phyloP scores from a whole-genome alignment of 495 filamentous ascomycete species.

The Trichoderma orchidacearum region DNA sequence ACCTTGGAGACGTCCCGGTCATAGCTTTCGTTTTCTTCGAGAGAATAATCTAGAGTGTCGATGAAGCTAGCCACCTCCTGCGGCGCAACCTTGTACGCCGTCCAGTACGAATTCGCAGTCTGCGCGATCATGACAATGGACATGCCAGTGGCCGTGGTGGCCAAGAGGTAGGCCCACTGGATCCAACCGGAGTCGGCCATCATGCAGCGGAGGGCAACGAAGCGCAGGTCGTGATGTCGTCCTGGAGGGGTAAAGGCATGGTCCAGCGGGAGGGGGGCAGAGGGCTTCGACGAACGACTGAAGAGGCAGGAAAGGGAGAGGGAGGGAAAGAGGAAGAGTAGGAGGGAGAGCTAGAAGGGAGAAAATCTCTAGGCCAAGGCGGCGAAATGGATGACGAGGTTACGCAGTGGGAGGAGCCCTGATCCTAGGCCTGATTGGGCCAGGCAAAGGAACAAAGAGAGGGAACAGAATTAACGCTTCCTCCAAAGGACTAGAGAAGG shows the following conservation, averaged over 20 bases:
- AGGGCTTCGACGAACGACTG: neutral
- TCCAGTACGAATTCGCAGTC: constrained; percentile 24
- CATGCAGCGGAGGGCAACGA: neutral
- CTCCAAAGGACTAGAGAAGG: neutral
- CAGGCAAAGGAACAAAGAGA: neutral
- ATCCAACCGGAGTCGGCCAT: constrained; percentile 10
- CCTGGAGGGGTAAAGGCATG: neutral
- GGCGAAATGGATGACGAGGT: neutral
- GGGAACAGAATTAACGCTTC: neutral
- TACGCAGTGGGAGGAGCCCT: neutral
- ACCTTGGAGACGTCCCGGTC: constrained; percentile 37
- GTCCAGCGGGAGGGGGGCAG: neutral
- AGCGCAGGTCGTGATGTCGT: neutral
- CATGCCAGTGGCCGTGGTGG: constrained; percentile 34
- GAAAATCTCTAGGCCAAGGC: neutral
- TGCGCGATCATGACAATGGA: constrained; percentile 27
- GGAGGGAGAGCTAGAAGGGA: neutral
- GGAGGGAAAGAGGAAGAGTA: neutral
- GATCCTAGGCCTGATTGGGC: neutral
- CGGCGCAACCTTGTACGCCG: constrained; percentile 33
- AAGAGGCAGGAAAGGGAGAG: neutral
- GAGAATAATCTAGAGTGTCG: constrained; percentile 33
- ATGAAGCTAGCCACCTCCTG: constrained; percentile 33
- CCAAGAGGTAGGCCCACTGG: constrained; percentile 30
- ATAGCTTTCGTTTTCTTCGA: constrained; percentile 38